Evolutionary conservation across 192 early-diverging fungal genomes (phyloP), one percentile per base, ranked within the genome.

Genomic region (Coemansia sp.): DNA sequence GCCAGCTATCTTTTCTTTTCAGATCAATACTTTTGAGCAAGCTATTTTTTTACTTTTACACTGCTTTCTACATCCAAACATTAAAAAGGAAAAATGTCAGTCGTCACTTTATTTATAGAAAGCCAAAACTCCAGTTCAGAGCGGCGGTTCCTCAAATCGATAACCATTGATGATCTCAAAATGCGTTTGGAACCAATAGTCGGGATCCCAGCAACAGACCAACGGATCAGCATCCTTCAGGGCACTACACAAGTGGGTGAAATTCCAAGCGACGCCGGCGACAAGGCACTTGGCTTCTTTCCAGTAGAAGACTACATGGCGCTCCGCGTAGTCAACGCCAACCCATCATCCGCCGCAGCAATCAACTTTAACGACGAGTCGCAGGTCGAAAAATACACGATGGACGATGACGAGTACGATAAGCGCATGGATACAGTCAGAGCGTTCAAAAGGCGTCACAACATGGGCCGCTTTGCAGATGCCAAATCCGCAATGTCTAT

Each of bases 381-480:
- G 7, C 84, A 90, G 49, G 97, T 99, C 21, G 85, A 97, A 65
- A 99, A 99, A 75, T 95, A 90, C 72, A 95, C 94, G 69, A 86
- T 99, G 45, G 72, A 86, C 0, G 93, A 96, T 23, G 91, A 92
- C 8, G 92, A 95, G 63, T 99, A 99, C 67, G 86, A 89, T 26
- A 92, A 92, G 66, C 79, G 87, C 20, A 26, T 64, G 85, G 92
- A 96, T 70, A 87, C 92, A 2, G 93, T 98, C 4, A 87, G 93
- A 9, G 92, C 90, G 4, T 99, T 95, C 84, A 93, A 93, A 64
- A 85, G 88, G 43, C 86, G 91, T 15, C 91, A 98, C 66, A 93
- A 95, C 67, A 68, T 98, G 28, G 96, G 97, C 26, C 70, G 90
- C 23, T 98, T 94, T 72, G 82, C 86, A 3, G 93, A 92, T 46